A percentile compares a stretch with the other conserved stretches of the same genome.
phyloP scores from a whole-genome alignment of 2,329 filamentous ascomycete genomes.

The Blumeriella jaapii region DNA sequence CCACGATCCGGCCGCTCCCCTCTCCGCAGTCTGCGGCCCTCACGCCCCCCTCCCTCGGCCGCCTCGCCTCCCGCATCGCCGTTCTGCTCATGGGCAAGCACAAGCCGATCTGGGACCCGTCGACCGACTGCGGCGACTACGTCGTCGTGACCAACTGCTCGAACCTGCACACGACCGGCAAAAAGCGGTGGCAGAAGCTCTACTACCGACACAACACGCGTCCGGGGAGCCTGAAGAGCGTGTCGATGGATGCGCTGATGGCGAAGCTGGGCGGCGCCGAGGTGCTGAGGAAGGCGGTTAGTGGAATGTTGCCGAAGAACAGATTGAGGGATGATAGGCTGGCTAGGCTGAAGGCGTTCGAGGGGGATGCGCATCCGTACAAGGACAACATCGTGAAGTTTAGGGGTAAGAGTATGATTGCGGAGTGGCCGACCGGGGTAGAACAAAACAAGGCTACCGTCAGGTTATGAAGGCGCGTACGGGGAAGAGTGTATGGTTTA shows the following conservation, averaged over 20 bases:
- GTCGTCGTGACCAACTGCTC: slow-evolving; percentile 88
- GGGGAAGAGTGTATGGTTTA: slow-evolving; percentile 1
- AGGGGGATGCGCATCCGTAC: slow-evolving; percentile 86
- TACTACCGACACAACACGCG: slow-evolving; percentile 94
- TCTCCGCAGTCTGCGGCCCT: slow-evolving; percentile 30
- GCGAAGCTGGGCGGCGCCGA: slow-evolving; percentile 88
- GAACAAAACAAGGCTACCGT: background rate
- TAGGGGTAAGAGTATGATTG: slow-evolving; percentile 36
- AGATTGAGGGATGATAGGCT: slow-evolving; percentile 77
- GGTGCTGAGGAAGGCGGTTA: slow-evolving; percentile 81
- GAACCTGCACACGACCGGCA: slow-evolving; percentile 76
- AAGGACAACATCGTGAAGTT: slow-evolving; percentile 75
- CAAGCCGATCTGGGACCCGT: slow-evolving; percentile 95
- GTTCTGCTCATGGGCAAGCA: slow-evolving; percentile 93
- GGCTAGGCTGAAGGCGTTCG: slow-evolving; percentile 86
- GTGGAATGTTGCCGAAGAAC: slow-evolving; percentile 98
- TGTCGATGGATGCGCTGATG: slow-evolving; percentile 94
- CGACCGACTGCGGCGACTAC: slow-evolving; percentile 97
- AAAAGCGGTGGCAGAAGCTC: slow-evolving; percentile 85
- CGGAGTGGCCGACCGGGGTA: slow-evolving; percentile 12
- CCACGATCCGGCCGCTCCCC: slow-evolving; percentile 34
- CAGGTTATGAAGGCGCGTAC: slow-evolving; percentile 1
- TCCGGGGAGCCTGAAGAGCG: slow-evolving; percentile 72
- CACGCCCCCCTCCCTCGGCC: slow-evolving; percentile 71
- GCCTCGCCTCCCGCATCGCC: slow-evolving; percentile 79